Conservation (phyloP, 208 protist species). For the Novymonas esmeraldas region DNA sequence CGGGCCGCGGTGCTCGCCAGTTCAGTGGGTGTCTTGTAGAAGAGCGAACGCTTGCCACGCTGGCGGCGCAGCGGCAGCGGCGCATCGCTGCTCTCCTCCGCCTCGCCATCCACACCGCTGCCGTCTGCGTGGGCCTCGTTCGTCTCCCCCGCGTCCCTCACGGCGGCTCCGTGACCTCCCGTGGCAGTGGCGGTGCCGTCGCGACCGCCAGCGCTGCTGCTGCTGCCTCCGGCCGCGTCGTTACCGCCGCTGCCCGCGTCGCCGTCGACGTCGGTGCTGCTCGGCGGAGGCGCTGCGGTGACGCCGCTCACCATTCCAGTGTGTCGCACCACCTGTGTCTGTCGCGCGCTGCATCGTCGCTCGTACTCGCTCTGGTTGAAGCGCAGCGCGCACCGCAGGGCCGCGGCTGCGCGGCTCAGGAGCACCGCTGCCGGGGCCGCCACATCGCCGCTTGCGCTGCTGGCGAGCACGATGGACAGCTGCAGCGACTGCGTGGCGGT, state of each 20-base stretch:
- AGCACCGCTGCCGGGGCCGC: conserved; percentile 1
- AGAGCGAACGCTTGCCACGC: conserved; percentile 49
- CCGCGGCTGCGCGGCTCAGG: conserved; percentile 6
- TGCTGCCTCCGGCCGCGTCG: too few species aligned
- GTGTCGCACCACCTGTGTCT: too few species aligned
- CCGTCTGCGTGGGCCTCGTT: too few species aligned
- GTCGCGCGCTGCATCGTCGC: conserved; percentile 9
- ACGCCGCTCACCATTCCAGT: too few species aligned
- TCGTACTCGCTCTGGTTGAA: conserved; percentile 33
- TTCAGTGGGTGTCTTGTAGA: conserved; percentile 38
- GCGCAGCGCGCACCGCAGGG: conserved; percentile 25
- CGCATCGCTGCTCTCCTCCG: not conserved
- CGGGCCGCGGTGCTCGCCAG: not conserved
- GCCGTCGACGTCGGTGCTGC: too few species aligned
- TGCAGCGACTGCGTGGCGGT: conserved; percentile 14
- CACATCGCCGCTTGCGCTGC: conserved; percentile 1
- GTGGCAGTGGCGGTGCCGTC: too few species aligned
- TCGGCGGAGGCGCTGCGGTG: not conserved
- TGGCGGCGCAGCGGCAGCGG: conserved; percentile 26
- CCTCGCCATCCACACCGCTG: too few species aligned
- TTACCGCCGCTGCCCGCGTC: too few species aligned
- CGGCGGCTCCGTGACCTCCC: too few species aligned
- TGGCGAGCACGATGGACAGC: conserved; percentile 20
- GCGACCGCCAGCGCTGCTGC: too few species aligned
- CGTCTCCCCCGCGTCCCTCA: too few species aligned